These are phyloP conservation scores for Apiotrichum gamsii DNA, from an alignment of 1,284 basidiomycete genomes.

Conservation along the genomic window DNA sequence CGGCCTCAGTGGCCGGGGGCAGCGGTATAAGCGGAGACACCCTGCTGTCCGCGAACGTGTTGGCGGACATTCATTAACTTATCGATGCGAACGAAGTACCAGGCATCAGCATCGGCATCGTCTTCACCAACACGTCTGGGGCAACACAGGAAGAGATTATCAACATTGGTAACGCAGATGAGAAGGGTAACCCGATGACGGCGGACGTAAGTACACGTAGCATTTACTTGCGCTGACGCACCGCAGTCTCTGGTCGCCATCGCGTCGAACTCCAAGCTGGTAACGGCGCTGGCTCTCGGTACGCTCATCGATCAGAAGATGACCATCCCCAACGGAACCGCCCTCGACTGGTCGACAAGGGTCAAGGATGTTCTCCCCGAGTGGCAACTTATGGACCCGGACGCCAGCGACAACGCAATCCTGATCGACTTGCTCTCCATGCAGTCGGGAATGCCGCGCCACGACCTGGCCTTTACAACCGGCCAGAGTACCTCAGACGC, in stretches of 20 bases:
- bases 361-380: slow-evolving; percentile 47
- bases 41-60: too few relatives aligned
- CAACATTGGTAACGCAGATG: not conserved
- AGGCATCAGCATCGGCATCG: too few relatives aligned
- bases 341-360: slow-evolving; percentile 48
- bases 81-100: too few relatives aligned
- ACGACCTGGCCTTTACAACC: too few relatives aligned
- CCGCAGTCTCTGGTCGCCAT: slow-evolving; percentile 50
- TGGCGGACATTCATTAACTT: too few relatives aligned
- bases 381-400: slow-evolving; percentile 47
- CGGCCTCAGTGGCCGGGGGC: too few relatives aligned
- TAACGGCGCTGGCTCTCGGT: slow-evolving; percentile 47
- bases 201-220: too few relatives aligned
- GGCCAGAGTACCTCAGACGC: too few relatives aligned
- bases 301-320: slow-evolving; percentile 48
- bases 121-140: too few relatives aligned
- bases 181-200: not conserved
- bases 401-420: slow-evolving; percentile 43
- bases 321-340: slow-evolving; percentile 33
- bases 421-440: slow-evolving; percentile 47
- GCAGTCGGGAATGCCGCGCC: slow-evolving; percentile 30
- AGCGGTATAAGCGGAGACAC: too few relatives aligned
- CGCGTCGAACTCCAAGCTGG: slow-evolving; percentile 52
- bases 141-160: too few relatives aligned
- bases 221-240: not conserved